Evolutionary conservation across 306 rosid species (phyloP), one percentile per base, ranked within the genome.

Genomic region (Alnus glutinosa): DNA sequence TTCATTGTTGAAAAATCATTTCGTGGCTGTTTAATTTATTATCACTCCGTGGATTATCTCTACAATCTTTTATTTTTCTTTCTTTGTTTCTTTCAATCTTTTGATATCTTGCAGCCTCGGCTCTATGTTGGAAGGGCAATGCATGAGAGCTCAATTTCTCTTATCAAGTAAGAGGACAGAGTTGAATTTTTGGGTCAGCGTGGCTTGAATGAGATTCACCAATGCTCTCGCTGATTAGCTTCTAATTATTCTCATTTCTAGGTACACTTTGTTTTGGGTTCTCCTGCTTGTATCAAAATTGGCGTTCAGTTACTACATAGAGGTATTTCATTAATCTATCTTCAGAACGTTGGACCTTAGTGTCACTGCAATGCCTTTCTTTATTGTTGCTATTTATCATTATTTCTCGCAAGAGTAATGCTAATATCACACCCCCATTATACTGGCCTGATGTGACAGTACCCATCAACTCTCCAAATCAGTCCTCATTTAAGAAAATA

Each of bases 51-150:
- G 1, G 1, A 54, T 1, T 44, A 18, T 61, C 58, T 72, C 66
- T 64, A 37, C 30, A 9, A 52, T 80, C 62, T 59, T 59, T 68
- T 58, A 32, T 48, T 32, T 67, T 80, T 67, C 3, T 77, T 59
- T 37, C 50, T 68, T 30, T 68, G 74, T 69, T 34, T 55, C 23
- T 83, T 72, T 14, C 62, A 54, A 54, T 37, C 72, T 47, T 71
- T 49, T 32, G 55, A 55, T 58, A 73, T 82, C 59, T 84, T 80
- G 64, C 88, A 95, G 98, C 90, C 98, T 76, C 97, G 92, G 59
- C 97, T 95, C 79, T 95, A 92, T 79, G 98, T 95, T 81, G 98
- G 98, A 79, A 92, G 98, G 88, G 98, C 96, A 89, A 95, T 95
- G 98, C 98, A 95, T 74, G 98, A 95, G 85, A 94, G 98, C 83